These are phyloP conservation scores for Paramyrothecium sp. DNA, from an alignment of 2,329 filamentous ascomycete species.

Conservation along the genomic window DNA sequence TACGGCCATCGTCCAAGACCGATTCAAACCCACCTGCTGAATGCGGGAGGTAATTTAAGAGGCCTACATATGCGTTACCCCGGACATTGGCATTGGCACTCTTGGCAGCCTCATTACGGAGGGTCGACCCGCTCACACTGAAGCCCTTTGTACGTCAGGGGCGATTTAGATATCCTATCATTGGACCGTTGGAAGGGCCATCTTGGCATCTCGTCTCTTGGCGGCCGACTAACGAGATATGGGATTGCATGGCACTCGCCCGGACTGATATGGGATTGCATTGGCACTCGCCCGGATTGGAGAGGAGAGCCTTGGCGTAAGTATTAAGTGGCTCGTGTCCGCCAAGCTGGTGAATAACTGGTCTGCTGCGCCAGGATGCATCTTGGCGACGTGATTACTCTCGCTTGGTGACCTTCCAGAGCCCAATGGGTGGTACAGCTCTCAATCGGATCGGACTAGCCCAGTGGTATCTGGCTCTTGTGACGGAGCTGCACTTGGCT, in stretches of 20 bases:
- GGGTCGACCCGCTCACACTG: neutral
- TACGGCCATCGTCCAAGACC: neutral
- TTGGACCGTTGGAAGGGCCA: neutral
- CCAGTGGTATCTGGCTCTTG: neutral
- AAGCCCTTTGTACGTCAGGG: neutral
- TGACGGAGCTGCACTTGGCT: neutral
- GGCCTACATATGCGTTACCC: neutral
- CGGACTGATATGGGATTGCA: conserved; percentile 9
- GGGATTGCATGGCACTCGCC: conserved; percentile 8
- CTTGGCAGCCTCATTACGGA: neutral
- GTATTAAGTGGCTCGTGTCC: conserved; percentile 8
- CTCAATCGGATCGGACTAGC: neutral
- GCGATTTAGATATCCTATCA: neutral
- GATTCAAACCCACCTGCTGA: neutral
- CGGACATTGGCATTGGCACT: neutral
- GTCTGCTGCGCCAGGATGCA: neutral
- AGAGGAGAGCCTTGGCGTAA: conserved; percentile 12
- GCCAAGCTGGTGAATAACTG: conserved; percentile 12
- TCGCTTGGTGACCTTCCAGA: neutral
- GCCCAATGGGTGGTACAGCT: neutral
- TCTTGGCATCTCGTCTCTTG: conserved; percentile 9
- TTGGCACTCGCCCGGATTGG: conserved; percentile 11
- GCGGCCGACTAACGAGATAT: conserved; percentile 13
- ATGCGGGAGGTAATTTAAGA: neutral
- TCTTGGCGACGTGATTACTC: conserved; percentile 10